Conservation (phyloP, 768 basidiomycete species). For the Boletus reticulatus region DNA sequence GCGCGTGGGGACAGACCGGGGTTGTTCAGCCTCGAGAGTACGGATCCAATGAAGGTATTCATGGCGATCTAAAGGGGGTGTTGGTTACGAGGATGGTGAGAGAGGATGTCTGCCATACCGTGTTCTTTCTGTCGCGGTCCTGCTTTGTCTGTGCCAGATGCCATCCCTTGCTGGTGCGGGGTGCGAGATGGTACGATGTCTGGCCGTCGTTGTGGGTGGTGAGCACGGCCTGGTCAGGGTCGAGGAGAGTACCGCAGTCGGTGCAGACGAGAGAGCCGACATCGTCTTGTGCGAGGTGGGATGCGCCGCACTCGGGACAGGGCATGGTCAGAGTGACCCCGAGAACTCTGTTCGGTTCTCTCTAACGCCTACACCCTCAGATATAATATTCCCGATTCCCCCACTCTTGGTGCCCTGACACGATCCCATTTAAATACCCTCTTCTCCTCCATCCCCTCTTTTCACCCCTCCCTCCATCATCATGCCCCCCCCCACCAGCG, state of each 20-base stretch:
- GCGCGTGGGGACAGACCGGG: conserved; percentile 66
- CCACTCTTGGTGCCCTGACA: no score
- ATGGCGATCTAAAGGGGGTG: conserved; percentile 51
- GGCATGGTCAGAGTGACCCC: conserved; percentile 23
- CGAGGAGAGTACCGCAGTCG: conserved; percentile 65
- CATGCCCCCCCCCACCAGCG: conserved; percentile 42
- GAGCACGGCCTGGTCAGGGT: conserved; percentile 61
- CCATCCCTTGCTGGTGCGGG: conserved; percentile 53
- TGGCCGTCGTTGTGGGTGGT: conserved; percentile 41
- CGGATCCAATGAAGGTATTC: conserved; percentile 57
- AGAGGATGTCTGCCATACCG: conserved; percentile 36
- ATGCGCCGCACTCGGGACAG: conserved; percentile 55
- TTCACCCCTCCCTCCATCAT: conserved; percentile 37
- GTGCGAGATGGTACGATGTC: conserved; percentile 45
- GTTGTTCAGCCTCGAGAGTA: conserved; percentile 57
- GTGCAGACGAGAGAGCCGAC: conserved; percentile 64
- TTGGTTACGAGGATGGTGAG: conserved; percentile 13
- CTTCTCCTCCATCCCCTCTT: conserved; percentile 10
- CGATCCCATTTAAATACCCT: conserved; percentile 33
- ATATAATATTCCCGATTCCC: no score
- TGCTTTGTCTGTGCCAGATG: conserved; percentile 64
- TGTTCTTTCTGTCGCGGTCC: conserved; percentile 61
- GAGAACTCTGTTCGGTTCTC: conserved; percentile 24
- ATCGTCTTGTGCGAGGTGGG: conserved; percentile 54
- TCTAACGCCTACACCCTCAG: neutral